Evolutionary conservation across 2,329 filamentous ascomycete genomes (phyloP).

Genomic region (Purpureocillium lavendulum): DNA sequence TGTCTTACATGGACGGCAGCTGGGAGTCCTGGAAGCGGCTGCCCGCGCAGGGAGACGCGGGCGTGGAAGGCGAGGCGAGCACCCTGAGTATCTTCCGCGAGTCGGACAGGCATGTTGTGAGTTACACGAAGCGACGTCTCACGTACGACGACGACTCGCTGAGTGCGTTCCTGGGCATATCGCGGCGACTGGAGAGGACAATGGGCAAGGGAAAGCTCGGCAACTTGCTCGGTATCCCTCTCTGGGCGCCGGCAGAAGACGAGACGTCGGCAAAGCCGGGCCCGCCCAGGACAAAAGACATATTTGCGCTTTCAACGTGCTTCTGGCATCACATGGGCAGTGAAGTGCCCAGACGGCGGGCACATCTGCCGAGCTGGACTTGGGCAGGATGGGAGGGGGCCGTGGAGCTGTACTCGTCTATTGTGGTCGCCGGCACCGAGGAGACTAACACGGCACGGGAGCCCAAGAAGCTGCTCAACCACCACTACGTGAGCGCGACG

Average conservation of each 20-base stretch:
- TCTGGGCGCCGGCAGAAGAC: conserved; percentile 17
- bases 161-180: conserved; percentile 21
- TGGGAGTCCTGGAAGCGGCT: conserved; percentile 26
- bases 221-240: conserved; percentile 21
- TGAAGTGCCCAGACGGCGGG: conserved; percentile 14
- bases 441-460: conserved; percentile 1
- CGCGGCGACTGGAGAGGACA: conserved; percentile 20
- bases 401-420: conserved; percentile 24
- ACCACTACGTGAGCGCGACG: conserved; percentile 25
- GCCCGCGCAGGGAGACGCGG: conserved; percentile 15
- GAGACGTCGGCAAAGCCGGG: conserved; percentile 7
- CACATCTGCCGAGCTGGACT: conserved; percentile 26
- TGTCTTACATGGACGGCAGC: conserved; percentile 24
- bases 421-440: conserved; percentile 21
- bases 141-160: conserved; percentile 23
- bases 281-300: conserved; percentile 19
- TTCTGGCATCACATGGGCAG: conserved; percentile 26
- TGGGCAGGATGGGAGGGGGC: conserved; percentile 27
- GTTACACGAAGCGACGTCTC: conserved; percentile 20
- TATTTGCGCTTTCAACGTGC: conserved; percentile 24
- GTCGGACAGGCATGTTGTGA: conserved; percentile 22
- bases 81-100: conserved; percentile 27
- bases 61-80: conserved; percentile 10
- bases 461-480: conserved; percentile 22
- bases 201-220: conserved; percentile 20